Conservation (phyloP, 2,329 filamentous ascomycete species). For the Penicillium sp. region DNA sequence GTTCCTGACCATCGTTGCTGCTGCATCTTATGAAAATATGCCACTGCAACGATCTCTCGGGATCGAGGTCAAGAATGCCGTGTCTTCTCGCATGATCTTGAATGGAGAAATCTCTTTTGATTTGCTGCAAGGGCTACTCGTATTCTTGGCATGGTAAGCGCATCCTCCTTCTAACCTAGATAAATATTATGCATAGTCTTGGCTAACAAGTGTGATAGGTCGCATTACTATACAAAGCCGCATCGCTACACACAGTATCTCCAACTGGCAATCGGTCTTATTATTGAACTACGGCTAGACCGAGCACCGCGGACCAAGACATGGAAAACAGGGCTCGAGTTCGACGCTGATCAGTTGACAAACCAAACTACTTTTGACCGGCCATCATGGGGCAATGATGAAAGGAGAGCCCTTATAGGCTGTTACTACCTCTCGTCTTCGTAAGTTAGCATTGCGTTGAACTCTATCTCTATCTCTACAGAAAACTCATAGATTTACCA, state of each 20-base stretch:
- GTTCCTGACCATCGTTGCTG: constrained; percentile 38
- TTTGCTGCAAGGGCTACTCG: constrained; percentile 44
- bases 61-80: constrained; percentile 33
- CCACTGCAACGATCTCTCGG: constrained; percentile 38
- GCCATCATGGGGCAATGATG: constrained; percentile 40
- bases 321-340: constrained; percentile 28
- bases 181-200: not conserved
- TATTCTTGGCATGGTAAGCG: constrained; percentile 41
- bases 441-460: constrained; percentile 30
- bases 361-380: constrained; percentile 2
- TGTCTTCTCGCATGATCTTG: constrained; percentile 37
- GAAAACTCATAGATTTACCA: constrained; percentile 16
- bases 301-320: constrained; percentile 28
- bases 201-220: constrained; percentile 25
- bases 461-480: not conserved
- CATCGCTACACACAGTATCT: constrained; percentile 40
- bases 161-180: not conserved
- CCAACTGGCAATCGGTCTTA: constrained; percentile 42
- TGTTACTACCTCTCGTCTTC: constrained; percentile 50
- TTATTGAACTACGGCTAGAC: constrained; percentile 40
- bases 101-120: constrained; percentile 42
- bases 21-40: constrained; percentile 38
- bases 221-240: constrained; percentile 37
- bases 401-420: constrained; percentile 50
- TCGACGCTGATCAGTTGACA: constrained; percentile 19